Percentiles rank a stretch among this genome's conserved stretches.
These are phyloP conservation scores for Dactylellina haptotyla DNA, from an alignment of 2,329 filamentous ascomycete species.

Conservation along the genomic window DNA sequence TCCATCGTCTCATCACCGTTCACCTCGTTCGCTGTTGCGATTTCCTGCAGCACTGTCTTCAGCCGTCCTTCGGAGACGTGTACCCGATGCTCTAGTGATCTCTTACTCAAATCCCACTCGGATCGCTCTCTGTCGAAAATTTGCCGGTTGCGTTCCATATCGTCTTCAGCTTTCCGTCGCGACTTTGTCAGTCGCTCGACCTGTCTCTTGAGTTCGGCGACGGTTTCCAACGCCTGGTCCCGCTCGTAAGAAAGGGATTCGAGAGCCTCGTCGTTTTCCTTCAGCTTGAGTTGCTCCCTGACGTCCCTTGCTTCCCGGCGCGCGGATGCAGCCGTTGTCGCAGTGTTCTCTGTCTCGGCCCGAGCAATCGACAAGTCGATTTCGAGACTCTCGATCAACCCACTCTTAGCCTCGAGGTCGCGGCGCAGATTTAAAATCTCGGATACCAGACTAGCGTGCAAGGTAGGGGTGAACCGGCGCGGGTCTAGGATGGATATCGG, in stretches of 20 bases:
- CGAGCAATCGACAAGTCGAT: slow-evolving; percentile 74
- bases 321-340: slow-evolving; percentile 70
- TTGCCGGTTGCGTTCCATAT: slow-evolving; percentile 78
- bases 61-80: slow-evolving; percentile 90
- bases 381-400: slow-evolving; percentile 86
- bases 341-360: slow-evolving; percentile 78
- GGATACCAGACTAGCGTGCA: slow-evolving; percentile 92
- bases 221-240: slow-evolving; percentile 80
- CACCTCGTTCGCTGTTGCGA: slow-evolving; percentile 67
- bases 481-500: slow-evolving; percentile 77
- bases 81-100: slow-evolving; percentile 82
- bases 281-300: slow-evolving; percentile 83
- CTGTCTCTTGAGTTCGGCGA: slow-evolving; percentile 77
- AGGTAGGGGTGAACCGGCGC: slow-evolving; percentile 89
- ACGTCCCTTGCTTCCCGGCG: slow-evolving; percentile 81
- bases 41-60: slow-evolving; percentile 84
- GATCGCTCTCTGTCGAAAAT: slow-evolving; percentile 87
- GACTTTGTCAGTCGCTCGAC: slow-evolving; percentile 82
- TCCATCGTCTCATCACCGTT: slow-evolving; percentile 58
- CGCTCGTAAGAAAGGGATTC: slow-evolving; percentile 85
- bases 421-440: slow-evolving; percentile 88
- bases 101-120: slow-evolving; percentile 82
- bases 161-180: slow-evolving; percentile 80
- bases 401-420: slow-evolving; percentile 89
- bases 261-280: slow-evolving; percentile 88